Evolutionary conservation across 306 rosid species (phyloP), one percentile per base, ranked within the genome.

Genomic region (Echinosophora koreensis): DNA sequence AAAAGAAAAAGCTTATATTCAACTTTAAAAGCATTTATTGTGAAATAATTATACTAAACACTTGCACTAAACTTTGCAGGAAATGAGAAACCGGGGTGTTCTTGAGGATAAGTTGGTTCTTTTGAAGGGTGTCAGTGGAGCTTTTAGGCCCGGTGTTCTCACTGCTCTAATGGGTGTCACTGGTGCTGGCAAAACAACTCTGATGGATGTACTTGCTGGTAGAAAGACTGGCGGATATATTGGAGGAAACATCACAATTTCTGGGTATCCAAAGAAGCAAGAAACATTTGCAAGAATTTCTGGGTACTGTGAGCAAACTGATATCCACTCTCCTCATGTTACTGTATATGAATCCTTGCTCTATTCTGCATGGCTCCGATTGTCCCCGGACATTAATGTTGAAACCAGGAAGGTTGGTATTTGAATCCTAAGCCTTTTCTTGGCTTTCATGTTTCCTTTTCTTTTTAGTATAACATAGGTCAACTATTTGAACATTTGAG

Each of bases 101-200:
- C 1, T 28, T 11, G 92, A 92, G 82, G 96, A 94, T 39, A 94
- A 81, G 52, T 73, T 94, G 76, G 89, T 89, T 79, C 93, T 94
- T 63, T 76, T 94, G 59, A 94, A 86, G 55, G 87, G 89, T 63
- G 92, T 92, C 10, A 90, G 94, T 78, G 98, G 97, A 38, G 89
- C 88, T 61, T 94, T 92, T 66, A 89, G 93, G 85, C 98, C 97
- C 27, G 98, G 98, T 38, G 92, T 94, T 75, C 89, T 94, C 74
- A 92, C 98, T 64, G 97, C 98, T 76, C 84, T 94, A 3, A 94
- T 94, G 98, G 98, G 97, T 28, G 90, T 94, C 22, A 92, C 96
- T 39, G 98, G 98, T 54, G 98, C 97, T 67, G 98, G 98, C n/a
- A 94, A 94, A 84, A 94, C 97, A 49, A 94, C 98, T 54, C 70